Conservation (phyloP, 2,329 filamentous ascomycete genomes). For the Diaporthe australafricana region DNA sequence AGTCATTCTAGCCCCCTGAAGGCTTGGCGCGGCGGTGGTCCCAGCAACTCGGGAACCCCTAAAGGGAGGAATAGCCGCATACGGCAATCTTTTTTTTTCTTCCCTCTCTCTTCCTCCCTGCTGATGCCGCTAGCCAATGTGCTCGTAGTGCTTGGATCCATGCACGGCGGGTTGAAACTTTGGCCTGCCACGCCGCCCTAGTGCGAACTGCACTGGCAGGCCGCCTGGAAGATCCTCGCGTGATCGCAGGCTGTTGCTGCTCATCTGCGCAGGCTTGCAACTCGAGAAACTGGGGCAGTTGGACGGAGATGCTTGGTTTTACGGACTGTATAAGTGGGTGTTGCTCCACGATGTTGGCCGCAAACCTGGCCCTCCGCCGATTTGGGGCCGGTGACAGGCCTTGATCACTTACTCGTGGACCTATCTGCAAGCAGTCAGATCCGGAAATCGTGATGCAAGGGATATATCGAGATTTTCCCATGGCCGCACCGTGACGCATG, state of each 20-base stretch:
- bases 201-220: background rate
- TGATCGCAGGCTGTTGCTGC: slow-evolving; percentile 16
- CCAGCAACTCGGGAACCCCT: slow-evolving; percentile 28
- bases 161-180: background rate
- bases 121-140: slow-evolving; percentile 15
- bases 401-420: background rate
- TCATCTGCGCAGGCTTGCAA: slow-evolving; percentile 15
- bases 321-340: background rate
- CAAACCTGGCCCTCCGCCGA: background rate
- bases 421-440: background rate
- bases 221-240: background rate
- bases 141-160: background rate
- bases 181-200: background rate
- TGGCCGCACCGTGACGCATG: background rate
- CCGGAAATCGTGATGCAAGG: background rate
- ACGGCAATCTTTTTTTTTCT: slow-evolving; percentile 2
- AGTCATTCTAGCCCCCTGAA: background rate
- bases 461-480: slow-evolving; percentile 8
- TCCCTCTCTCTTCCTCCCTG: background rate
- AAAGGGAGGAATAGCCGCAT: slow-evolving; percentile 30
- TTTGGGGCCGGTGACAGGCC: background rate
- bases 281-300: background rate
- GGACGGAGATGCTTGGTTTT: no score
- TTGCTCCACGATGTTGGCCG: slow-evolving; percentile 10
- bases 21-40: slow-evolving; percentile 21